Conservation (phyloP, 345 rosid species). For the Psidium guajava region DNA sequence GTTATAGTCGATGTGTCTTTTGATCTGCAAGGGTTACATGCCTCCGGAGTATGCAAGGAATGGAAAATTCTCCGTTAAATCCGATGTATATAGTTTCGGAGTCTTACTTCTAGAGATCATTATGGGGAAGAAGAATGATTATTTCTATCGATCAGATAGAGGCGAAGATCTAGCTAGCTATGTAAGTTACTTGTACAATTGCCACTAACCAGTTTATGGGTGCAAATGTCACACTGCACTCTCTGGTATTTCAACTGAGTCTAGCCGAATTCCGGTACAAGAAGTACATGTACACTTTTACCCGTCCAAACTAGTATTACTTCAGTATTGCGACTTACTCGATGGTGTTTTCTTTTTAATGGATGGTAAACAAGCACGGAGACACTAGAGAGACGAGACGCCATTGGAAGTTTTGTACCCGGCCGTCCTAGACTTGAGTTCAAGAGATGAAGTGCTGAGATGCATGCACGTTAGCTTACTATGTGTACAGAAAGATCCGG, state of each 20-base stretch:
- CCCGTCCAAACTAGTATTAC: not conserved
- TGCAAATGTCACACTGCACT: not conserved
- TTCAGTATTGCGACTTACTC: not conserved
- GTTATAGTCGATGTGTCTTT: not conserved
- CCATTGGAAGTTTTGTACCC: not conserved
- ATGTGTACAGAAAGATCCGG: not conserved
- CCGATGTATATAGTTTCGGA: slow-evolving; percentile 8
- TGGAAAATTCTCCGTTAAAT: not conserved
- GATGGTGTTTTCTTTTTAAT: not conserved
- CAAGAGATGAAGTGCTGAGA: not conserved
- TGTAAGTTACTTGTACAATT: no score
- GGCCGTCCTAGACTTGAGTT: not conserved
- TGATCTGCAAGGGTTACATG: not conserved
- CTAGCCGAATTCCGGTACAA: not conserved
- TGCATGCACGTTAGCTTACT: not conserved
- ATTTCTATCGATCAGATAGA: not conserved
- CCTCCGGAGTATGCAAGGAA: slow-evolving; percentile 2
- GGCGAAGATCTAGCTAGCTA: not conserved
- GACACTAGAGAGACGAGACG: not conserved
- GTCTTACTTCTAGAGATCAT: slow-evolving; percentile 11
- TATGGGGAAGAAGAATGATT: not conserved
- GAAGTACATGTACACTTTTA: no score
- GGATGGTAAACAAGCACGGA: not conserved
- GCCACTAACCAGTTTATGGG: no score
- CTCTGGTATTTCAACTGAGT: not conserved